Evolutionary conservation across 2,329 filamentous ascomycete genomes (phyloP), one percentile per base, ranked within the genome.

Genomic region (Trichoderma lentiforme): DNA sequence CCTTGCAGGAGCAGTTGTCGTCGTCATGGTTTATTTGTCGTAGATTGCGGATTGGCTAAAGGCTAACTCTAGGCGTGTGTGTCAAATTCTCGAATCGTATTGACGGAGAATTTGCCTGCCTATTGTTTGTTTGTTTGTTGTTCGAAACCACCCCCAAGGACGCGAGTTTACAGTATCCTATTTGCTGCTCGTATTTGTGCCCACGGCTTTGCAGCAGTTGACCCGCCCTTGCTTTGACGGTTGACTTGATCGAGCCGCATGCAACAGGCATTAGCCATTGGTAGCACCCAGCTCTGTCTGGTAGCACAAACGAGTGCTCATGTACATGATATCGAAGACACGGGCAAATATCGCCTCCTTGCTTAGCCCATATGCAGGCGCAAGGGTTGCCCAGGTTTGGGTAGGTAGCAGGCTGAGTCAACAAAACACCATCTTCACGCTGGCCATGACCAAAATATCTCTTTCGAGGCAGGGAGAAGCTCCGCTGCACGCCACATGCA

Each of bases 401-500:
- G 32, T 18, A 39, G 36, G 6, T 15, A 32, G 15, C 47, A 43
- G 47, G 64, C 51, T 43, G 64, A 58, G 64, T 67, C 64, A 67
- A 67, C 51, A 30, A 67, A 58, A 58, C 64, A 43, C 32, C 51
- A 21, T 51, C 57, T 36, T 69, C n/a, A 47, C 34, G 32, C 14
- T 21, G 51, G 28, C 34, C 18, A 15, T 43, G 32, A 21, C 53
- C 65, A 58, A 51, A 30, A 58, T 7, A 28, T 47, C n/a, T 32
- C 62, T 47, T 39, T 18, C 12, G 15, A 36, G 47, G 14, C 51
- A 34, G 62, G 28, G 60, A 63, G 36, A 28, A 24, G 6, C 32
- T 68, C 65, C 53, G 56, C 56, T 60, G 65, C 65, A 60, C 56
- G 56, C 56, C 65, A 51, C 65, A 60, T 68, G 65, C 56, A n/a